Percentiles rank a stretch among this genome's conserved stretches.
Evolutionary conservation across 2,329 filamentous ascomycete genomes (phyloP).

Genomic region (Xylariaceae sp.): DNA sequence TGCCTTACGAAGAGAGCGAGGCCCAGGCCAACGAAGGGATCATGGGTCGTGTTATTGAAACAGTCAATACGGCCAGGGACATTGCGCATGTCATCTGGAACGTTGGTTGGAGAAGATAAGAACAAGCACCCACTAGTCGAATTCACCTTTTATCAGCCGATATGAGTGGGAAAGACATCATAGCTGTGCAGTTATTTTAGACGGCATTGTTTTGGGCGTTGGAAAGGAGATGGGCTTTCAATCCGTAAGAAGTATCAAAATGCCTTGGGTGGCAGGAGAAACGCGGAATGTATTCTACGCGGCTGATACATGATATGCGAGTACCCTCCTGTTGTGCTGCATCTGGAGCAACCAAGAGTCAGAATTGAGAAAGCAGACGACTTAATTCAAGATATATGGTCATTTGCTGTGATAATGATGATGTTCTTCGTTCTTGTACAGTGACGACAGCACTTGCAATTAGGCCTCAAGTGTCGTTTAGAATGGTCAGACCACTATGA

Average conservation of each 20-base stretch:
- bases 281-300: no score
- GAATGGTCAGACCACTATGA: no score
- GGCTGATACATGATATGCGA: no score
- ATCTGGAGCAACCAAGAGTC: no score
- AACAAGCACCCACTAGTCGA: not conserved
- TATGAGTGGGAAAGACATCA: not conserved
- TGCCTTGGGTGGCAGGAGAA: no score
- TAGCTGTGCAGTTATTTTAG: slow-evolving; percentile 2
- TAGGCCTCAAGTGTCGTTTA: no score
- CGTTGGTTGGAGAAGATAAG: slow-evolving; percentile 60
- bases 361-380: no score
- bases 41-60: slow-evolving; percentile 78
- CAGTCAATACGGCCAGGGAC: slow-evolving; percentile 69
- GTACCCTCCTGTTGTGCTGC: no score
- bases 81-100: slow-evolving; percentile 73
- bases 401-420: no score
- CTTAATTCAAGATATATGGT: no score
- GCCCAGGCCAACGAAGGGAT: slow-evolving; percentile 59
- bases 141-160: not conserved
- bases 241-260: not conserved
- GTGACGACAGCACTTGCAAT: no score
- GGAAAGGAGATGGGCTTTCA: not conserved
- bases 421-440: no score
- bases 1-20: slow-evolving; percentile 79
- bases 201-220: not conserved